Conservation (phyloP, 1,284 basidiomycete species). For the Ustilago tritici region DNA sequence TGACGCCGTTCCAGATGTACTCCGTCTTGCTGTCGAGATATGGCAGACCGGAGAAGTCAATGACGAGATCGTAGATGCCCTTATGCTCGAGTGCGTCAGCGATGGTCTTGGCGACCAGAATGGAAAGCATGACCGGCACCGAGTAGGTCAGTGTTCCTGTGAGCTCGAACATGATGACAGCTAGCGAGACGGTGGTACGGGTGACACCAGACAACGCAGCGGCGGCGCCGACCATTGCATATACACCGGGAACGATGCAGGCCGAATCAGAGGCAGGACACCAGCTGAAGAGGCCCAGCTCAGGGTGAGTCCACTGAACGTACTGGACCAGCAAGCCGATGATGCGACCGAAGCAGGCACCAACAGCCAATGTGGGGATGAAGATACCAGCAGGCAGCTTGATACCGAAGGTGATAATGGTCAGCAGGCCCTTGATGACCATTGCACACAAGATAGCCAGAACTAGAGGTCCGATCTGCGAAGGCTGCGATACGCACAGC, state of each 20-base stretch:
- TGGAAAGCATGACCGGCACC: conserved; percentile 88
- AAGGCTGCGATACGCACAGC: conserved; percentile 79
- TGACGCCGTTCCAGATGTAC: conserved; percentile 77
- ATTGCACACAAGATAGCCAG: conserved; percentile 77
- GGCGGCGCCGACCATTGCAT: conserved; percentile 84
- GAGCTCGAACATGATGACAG: conserved; percentile 96
- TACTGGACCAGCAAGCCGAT: conserved; percentile 87
- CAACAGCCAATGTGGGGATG: conserved; percentile 93
- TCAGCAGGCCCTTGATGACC: conserved; percentile 76
- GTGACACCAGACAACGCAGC: conserved; percentile 80
- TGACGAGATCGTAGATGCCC: conserved; percentile 94
- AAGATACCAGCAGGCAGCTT: conserved; percentile 84
- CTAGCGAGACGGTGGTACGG: conserved; percentile 88
- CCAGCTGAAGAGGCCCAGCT: conserved; percentile 75
- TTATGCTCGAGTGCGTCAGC: conserved; percentile 88
- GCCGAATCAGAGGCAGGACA: conserved; percentile 51
- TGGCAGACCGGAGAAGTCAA: conserved; percentile 77
- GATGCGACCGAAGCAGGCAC: conserved; percentile 91
- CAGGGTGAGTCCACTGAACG: conserved; percentile 78
- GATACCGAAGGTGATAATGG: conserved; percentile 93
- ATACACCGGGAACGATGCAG: conserved; percentile 80
- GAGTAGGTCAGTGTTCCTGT: conserved; percentile 93
- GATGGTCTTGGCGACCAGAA: conserved; percentile 89
- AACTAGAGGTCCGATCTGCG: conserved; percentile 78
- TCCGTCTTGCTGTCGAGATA: conserved; percentile 90